These are phyloP conservation scores for Colletotrichum brevisporum DNA, from an alignment of 2,329 filamentous ascomycete species.

Conservation along the genomic window DNA sequence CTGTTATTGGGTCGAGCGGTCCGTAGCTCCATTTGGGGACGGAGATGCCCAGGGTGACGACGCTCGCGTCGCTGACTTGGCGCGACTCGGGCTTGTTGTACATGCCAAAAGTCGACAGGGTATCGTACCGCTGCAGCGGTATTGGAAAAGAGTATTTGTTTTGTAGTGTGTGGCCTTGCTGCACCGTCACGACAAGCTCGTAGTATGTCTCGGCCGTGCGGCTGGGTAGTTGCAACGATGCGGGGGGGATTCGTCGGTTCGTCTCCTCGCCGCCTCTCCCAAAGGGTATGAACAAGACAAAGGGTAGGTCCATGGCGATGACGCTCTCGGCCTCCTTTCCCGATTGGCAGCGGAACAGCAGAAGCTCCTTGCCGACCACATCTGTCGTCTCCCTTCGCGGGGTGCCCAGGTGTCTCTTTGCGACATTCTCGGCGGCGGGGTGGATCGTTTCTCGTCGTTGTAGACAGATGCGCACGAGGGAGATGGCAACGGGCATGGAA, in stretches of 20 bases:
- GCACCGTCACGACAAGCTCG: conserved; percentile 95
- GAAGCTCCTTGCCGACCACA: conserved; percentile 94
- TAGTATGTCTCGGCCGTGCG: conserved; percentile 98
- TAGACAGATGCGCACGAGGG: conserved; percentile 93
- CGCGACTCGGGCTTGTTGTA: conserved; percentile 96
- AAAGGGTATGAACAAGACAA: conserved; percentile 97
- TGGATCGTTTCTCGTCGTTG: conserved; percentile 97
- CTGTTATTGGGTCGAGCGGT: conserved; percentile 92
- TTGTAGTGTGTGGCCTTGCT: conserved; percentile 89
- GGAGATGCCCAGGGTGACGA: conserved; percentile 92
- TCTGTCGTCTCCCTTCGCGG: conserved; percentile 92
- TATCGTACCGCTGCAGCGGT: conserved; percentile 93
- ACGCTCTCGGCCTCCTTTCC: conserved; percentile 91
- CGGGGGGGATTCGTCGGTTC: conserved; percentile 90
- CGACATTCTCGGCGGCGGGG: conserved; percentile 92
- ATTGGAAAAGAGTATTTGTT: conserved; percentile 94
- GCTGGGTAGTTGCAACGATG: conserved; percentile 89
- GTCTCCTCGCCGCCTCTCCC: conserved; percentile 92
- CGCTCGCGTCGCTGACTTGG: conserved; percentile 87
- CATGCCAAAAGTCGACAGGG: conserved; percentile 98
- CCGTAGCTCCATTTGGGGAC: conserved; percentile 97
- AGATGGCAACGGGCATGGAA: conserved; percentile 90
- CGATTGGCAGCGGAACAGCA: conserved; percentile 87
- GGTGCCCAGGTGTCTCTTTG: conserved; percentile 91
- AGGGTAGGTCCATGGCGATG: conserved; percentile 96